phyloP scores from a whole-genome alignment of 805 yeast genomes.

The Wickerhamomyces sydowiorum region DNA sequence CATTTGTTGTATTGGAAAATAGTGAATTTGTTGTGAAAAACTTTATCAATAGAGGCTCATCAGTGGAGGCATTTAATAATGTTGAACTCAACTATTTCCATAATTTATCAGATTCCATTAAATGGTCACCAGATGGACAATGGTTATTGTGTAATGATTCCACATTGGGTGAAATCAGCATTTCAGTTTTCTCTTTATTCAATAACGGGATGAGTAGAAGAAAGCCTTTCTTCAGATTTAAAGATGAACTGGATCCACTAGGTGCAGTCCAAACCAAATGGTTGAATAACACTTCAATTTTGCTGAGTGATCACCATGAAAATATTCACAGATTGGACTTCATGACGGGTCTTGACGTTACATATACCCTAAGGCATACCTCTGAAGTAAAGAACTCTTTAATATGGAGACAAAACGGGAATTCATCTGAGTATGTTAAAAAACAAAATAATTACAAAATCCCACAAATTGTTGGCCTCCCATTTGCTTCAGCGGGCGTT shows the following conservation, averaged over 20 bases:
- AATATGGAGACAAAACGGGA: constrained; percentile 9
- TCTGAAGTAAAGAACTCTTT: neutral
- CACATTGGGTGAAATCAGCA: constrained; percentile 1
- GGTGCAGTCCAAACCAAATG: constrained; percentile 6
- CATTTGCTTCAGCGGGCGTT: constrained; percentile 5
- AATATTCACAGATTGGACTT: constrained; percentile 3
- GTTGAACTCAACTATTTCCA: neutral
- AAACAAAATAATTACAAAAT: constrained; percentile 1
- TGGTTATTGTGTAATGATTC: constrained; percentile 2
- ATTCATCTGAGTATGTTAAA: constrained; percentile 3
- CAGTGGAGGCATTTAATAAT: neutral
- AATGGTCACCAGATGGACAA: constrained; percentile 2
- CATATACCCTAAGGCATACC: constrained; percentile 1
- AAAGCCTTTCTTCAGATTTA: constrained; percentile 5
- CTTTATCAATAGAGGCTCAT: neutral
- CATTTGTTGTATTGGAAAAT: neutral
- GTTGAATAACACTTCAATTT: constrained; percentile 8
- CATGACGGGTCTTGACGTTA: constrained; percentile 5
- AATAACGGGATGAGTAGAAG: constrained; percentile 5
- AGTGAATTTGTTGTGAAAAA: neutral
- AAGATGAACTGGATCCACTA: constrained; percentile 5
- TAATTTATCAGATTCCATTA: neutral
- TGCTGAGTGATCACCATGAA: constrained; percentile 13
- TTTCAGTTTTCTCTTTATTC: constrained; percentile 7
- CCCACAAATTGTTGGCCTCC: constrained; percentile 5